A percentile compares a stretch with the other conserved stretches of the same genome.
These are phyloP conservation scores for Ramalina peruviana DNA, from an alignment of 495 filamentous ascomycete genomes.

Conservation along the genomic window DNA sequence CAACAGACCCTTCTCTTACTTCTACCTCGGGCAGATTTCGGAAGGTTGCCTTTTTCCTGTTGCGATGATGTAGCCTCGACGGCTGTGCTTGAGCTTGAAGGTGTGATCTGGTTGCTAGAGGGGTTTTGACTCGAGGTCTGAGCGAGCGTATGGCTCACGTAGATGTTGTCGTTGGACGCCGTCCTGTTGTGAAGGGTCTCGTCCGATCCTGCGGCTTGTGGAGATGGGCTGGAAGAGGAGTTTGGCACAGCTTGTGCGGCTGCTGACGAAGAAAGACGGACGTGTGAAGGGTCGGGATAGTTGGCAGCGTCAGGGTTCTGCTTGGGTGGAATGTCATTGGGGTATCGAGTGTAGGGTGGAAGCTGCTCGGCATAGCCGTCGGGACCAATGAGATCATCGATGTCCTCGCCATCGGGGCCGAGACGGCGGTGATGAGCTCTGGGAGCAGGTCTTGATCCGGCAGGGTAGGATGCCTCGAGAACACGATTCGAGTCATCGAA, in stretches of 20 bases:
- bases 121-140: slow-evolving; percentile 7
- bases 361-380: slow-evolving; percentile 83
- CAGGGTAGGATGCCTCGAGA: neutral
- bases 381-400: slow-evolving; percentile 73
- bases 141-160: neutral
- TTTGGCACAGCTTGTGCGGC: neutral
- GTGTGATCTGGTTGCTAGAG: slow-evolving; percentile 31
- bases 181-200: no score
- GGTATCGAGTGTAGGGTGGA: slow-evolving; percentile 76
- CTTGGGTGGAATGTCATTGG: slow-evolving; percentile 34
- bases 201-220: no score
- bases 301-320: neutral
- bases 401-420: slow-evolving; percentile 71
- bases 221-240: no score
- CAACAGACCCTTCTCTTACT: slow-evolving; percentile 45
- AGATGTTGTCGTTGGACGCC: no score
- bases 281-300: neutral
- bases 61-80: slow-evolving; percentile 9
- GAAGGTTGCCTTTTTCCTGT: slow-evolving; percentile 32
- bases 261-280: neutral
- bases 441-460: slow-evolving; percentile 54
- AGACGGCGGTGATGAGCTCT: slow-evolving; percentile 53
- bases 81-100: slow-evolving; percentile 13
- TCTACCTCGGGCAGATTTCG: slow-evolving; percentile 42
- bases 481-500: slow-evolving; percentile 34